phyloP scores from a whole-genome alignment of 2,329 filamentous ascomycete genomes.

The Rasamsonia emersonii region DNA sequence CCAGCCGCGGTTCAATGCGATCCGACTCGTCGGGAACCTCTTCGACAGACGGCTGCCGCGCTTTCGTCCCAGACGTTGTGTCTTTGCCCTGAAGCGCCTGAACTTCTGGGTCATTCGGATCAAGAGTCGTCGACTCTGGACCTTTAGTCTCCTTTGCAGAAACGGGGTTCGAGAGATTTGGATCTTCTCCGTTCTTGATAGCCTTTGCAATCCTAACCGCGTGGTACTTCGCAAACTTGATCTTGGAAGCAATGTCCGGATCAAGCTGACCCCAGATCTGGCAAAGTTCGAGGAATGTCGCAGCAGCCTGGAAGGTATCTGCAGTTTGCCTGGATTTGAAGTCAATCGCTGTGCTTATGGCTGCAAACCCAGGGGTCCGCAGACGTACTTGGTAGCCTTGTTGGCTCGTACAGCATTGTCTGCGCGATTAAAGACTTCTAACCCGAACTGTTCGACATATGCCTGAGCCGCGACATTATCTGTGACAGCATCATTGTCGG shows the following conservation, averaged over 20 bases:
- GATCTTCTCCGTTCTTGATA: constrained; percentile 81
- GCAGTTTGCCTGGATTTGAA: constrained; percentile 93
- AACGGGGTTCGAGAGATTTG: constrained; percentile 81
- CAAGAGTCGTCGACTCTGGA: constrained; percentile 40
- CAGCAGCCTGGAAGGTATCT: constrained; percentile 85
- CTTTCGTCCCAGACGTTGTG: constrained; percentile 37
- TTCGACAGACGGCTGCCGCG: constrained; percentile 48
- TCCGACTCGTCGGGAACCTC: constrained; percentile 51
- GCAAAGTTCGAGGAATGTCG: constrained; percentile 82
- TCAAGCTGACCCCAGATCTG: constrained; percentile 75
- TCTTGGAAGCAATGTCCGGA: constrained; percentile 69
- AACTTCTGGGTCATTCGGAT: constrained; percentile 58
- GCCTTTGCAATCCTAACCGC: constrained; percentile 84
- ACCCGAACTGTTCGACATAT: constrained; percentile 88
- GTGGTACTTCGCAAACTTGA: constrained; percentile 96
- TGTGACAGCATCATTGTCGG: constrained; percentile 69
- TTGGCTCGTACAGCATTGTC: constrained; percentile 74
- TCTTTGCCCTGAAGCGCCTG: constrained; percentile 41
- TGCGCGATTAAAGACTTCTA: constrained; percentile 77
- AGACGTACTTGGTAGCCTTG: constrained; percentile 64
- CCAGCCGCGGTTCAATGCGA: constrained; percentile 36
- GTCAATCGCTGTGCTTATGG: too few species aligned
- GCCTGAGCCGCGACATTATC: constrained; percentile 83
- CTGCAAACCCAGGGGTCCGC: too few species aligned
- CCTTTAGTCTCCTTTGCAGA: constrained; percentile 45